phyloP scores from a whole-genome alignment of 257 asterid species.

The Capsicum rhomboideum region DNA sequence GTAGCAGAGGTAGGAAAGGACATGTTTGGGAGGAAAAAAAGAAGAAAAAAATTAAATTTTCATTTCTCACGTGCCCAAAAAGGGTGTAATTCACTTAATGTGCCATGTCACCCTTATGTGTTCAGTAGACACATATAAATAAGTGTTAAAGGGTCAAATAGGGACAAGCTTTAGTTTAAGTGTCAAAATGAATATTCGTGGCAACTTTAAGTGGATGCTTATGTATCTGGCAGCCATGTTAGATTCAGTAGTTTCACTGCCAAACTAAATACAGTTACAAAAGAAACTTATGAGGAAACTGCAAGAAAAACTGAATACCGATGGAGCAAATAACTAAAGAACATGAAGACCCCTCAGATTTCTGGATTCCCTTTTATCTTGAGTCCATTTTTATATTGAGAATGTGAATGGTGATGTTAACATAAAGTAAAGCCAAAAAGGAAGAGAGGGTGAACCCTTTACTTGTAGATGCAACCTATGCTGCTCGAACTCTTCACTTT shows the following conservation, averaged over 20 bases:
- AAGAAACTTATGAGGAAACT: too few relatives aligned
- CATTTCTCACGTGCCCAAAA: background rate
- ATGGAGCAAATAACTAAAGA: too few relatives aligned
- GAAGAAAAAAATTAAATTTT: background rate
- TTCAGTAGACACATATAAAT: background rate
- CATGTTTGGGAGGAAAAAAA: background rate
- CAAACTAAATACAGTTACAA: too few relatives aligned
- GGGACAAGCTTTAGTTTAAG: background rate
- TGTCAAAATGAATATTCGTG: background rate
- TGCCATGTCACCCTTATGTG: background rate
- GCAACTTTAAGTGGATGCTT: background rate
- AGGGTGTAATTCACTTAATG: background rate
- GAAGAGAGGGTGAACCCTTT: background rate
- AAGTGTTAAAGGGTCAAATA: background rate
- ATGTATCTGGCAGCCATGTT: too few relatives aligned
- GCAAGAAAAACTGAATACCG: too few relatives aligned
- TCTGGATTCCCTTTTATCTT: too few relatives aligned
- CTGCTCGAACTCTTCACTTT: too few relatives aligned
- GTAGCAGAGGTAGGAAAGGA: background rate
- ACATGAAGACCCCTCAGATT: background rate
- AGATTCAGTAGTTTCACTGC: too few relatives aligned
- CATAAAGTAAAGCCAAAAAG: background rate
- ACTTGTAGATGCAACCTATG: too few relatives aligned
- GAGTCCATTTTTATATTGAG: background rate
- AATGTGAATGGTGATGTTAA: background rate